Conservation (phyloP, 768 basidiomycete genomes). For the Lactifluus piperatus region DNA sequence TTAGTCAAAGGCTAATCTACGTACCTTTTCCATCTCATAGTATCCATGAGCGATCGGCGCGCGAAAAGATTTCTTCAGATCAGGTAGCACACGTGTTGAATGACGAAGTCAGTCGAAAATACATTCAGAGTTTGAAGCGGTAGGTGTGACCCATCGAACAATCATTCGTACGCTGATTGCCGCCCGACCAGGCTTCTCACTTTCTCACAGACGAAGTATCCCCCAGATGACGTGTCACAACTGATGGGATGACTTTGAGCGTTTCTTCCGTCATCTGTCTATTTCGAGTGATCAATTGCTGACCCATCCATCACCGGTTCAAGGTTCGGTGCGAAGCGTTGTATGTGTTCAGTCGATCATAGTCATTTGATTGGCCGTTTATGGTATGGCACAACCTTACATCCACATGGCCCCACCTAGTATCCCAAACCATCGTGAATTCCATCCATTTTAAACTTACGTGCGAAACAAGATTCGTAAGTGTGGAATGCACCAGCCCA, state of each 20-base stretch:
- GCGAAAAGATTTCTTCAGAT: constrained; percentile 96
- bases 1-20: not conserved
- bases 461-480: constrained; percentile 2
- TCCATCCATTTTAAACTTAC: constrained; percentile 4
- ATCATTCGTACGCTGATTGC: constrained; percentile 12
- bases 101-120: constrained; percentile 97
- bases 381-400: constrained; percentile 12
- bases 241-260: constrained; percentile 61
- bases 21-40: constrained; percentile 35
- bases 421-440: not conserved
- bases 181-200: constrained; percentile 65
- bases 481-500: not conserved
- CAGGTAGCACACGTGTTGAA: constrained; percentile 98
- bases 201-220: constrained; percentile 93
- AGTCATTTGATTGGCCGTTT: constrained; percentile 4
- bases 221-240: constrained; percentile 85
- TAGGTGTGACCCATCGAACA: constrained; percentile 28
- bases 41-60: constrained; percentile 95
- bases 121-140: constrained; percentile 96
- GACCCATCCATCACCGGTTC: constrained; percentile 1
- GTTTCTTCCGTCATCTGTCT: constrained; percentile 7
- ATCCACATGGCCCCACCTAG: not conserved
- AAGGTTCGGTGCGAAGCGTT: not conserved
- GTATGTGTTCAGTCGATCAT: not conserved
- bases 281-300: not conserved